Base-by-base conservation (phyloP, 2,329 filamentous ascomycete species). In the Aspergillus aculeatus region DNA sequence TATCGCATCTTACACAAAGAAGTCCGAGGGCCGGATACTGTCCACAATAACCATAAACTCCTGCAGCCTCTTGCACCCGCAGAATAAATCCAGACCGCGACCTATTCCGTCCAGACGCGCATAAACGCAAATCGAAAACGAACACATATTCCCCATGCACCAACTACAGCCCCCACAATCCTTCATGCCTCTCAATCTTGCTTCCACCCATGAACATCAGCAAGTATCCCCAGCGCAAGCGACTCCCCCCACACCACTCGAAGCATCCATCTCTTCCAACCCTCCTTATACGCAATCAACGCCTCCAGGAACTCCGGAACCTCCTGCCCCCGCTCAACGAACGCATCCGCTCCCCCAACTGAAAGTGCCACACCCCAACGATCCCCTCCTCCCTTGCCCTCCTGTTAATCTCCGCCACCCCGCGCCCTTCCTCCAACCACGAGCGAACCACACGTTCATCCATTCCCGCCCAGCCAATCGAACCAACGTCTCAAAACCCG, bases 341-440 rank as follows among this genome's bases (percentile, higher is more conserved):
- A n/a, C 7, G 24, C 7, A 11, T 26, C 11, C 11, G 19, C n/a
- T 63, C 59, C 9, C 61, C 24, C 24, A 69, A 62, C 16, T 59
- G 48, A 52, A 62, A 68, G 61, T 62, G 58, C 16, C 66, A 66
- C 16, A 68, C 67, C 1, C 65, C 65, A 19, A 57, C 16, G 10
- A 64, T 19, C 2, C 64, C 65, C 2, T 31, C 32, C 4, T 53
- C 55, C 23, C 64, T 56, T 1, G 47, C 50, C 63, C 38, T 64
- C 57, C 4, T 21, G 24, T 44, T 66, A 62, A 50, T 54, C 47
- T 64, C 60, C 2, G 16, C 44, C 10, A 56, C 23, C 14, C 63
- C 64, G 5, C 14, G 54, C 5, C 58, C 61, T 4, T 52, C 54
- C 4, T 24, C 61, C 24, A 69, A 31, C 57, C 58, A 68, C 4